Base-by-base conservation (phyloP, 1,139 yeast genomes). In the Tardiomyces digboiensis region DNA sequence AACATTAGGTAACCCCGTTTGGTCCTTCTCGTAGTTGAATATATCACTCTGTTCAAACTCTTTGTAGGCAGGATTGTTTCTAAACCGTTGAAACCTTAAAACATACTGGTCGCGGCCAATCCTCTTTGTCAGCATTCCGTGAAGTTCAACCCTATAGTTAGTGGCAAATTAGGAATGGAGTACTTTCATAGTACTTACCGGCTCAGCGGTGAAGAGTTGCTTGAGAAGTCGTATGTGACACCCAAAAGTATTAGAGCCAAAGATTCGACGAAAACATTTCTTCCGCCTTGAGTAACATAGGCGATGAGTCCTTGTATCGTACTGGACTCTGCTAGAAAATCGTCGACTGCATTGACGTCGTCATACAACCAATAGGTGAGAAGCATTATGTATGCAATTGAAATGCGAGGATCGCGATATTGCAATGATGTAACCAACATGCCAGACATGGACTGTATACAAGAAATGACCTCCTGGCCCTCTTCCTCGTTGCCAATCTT, bases 1-100 rank as follows among this genome's bases (percentile, higher is more conserved):
- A 1, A 89, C 86, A 46, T 79, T 77, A 0, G 97, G 98, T 36
- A 89, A 70, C 1, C 98, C 98, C 1, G 95, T 80, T 2, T 78
- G 81, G 58, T 87, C 95, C 49, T 76, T 74, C 6, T 66, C 65
- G 2, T 79, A 74, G 22, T 69, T 66, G 18, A 52, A 45, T 21
- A 74, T 59, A 26, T 65, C 65, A 5, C 71, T 71, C 10, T 73
- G 76, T 26, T 76, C 79, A 52, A 77, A 82, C 42, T 75, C 74
- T 18, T 74, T 71, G 57, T 87, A 79, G 10, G 66, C 60, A 0
- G 74, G 62, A 46, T 72, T 70, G 40, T 83, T 83, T 49, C 78
- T 76, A 53, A 93, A 79, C 56, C 84, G 87, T 44, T 78, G 78
- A 6, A 91, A 74, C 52, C 82, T 81, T 40, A 84, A 70, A 1